Evolutionary conservation across 768 basidiomycete species (phyloP), one percentile per base, ranked within the genome.

Genomic region (Scleroderma citrinum): DNA sequence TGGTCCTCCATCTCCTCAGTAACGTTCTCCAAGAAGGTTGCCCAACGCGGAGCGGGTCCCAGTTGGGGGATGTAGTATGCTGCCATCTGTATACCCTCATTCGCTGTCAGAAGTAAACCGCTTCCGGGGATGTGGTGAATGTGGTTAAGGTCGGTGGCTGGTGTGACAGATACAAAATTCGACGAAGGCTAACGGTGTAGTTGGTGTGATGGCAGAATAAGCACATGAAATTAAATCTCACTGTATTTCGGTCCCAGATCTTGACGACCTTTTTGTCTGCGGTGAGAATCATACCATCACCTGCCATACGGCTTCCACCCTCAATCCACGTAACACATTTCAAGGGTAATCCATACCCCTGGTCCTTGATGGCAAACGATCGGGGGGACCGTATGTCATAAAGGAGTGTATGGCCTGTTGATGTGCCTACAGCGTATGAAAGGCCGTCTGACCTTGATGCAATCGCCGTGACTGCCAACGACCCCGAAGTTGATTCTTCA

Each of bases 1-100:
- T 87, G 85, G 62, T 92, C 92, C 61, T 98, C 95, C 85, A 98
- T 85, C 63, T 99, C 96, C 67, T 99, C 96, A 0, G 96, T 98
- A 62, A 99, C 88, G 59, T 92, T 92, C 70, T 99, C 96, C 50
- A 99, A 81, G 83, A 99, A 99, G 61, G 85, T 85, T 31, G 91
- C 92, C 96, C 96, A 99, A 56, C 83, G 81, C 5, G 96, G 95
- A 10, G 96, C 96, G 3, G 94, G 93, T 0, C 96, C 96, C 12
- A 99, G 81, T 59, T 95, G 91, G 11, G 96, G 96, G 41, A 98
- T 83, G 64, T 92, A 98, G 68, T 90, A 98, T 5, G 87, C 84
- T 23, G 82, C 87, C 86, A 98, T 89, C 59, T 91, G 88, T 44
- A 95, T 91, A n/a, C 92, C 89, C 65, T 99, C 96, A 66, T 96